Evolutionary conservation across 305 asterid genomes (phyloP).

Genomic region (Stenogyne calaminthoides): DNA sequence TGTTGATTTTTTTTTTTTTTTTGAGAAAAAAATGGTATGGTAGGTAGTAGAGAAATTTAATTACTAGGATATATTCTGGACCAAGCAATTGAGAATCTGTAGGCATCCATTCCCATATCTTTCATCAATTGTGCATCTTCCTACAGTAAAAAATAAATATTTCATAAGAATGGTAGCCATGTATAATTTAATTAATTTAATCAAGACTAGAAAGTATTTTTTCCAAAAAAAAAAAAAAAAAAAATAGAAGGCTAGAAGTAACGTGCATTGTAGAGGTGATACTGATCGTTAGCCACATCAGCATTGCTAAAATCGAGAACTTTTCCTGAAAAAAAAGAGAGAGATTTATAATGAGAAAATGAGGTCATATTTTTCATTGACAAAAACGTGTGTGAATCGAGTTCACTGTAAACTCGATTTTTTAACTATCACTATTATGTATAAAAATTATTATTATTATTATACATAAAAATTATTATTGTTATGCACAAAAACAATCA

Average conservation of each 20-base stretch:
- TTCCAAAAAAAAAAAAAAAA: no score
- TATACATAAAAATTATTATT: no score
- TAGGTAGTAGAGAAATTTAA: not conserved
- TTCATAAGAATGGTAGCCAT: not conserved
- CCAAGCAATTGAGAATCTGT: conserved; percentile 92
- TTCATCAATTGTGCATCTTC: conserved; percentile 79
- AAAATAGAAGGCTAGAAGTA: not conserved
- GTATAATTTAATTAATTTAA: not conserved
- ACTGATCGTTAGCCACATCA: conserved; percentile 80
- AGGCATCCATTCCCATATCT: conserved; percentile 95
- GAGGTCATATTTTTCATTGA: no score
- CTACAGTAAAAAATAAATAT: conserved; percentile 35
- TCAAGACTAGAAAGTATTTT: not conserved
- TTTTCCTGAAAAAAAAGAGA: conserved; percentile 49
- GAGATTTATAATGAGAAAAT: not conserved
- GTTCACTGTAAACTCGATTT: no score
- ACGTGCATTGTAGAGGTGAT: conserved; percentile 63
- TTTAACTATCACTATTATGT: no score
- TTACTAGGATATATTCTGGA: conserved; percentile 83
- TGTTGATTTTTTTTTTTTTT: not conserved
- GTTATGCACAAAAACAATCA: no score
- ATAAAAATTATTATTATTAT: no score
- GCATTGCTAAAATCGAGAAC: conserved; percentile 75
- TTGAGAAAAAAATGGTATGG: not conserved
- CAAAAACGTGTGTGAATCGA: no score